Evolutionary conservation across 2,329 filamentous ascomycete species (phyloP).

Genomic region (Trichoderma hamatum): DNA sequence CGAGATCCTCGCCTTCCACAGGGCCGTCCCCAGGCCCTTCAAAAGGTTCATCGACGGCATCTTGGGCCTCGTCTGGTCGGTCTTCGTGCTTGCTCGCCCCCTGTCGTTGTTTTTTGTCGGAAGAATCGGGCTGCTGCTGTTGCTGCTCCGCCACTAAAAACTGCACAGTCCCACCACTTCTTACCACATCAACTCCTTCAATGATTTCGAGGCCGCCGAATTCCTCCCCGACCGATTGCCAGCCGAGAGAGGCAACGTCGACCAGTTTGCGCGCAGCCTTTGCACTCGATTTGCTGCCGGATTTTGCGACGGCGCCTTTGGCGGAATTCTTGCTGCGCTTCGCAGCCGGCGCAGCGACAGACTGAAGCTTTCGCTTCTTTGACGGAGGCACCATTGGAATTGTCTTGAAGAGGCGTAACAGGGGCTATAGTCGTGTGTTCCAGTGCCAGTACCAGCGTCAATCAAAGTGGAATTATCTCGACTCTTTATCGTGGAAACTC

Average conservation of each 20-base stretch:
- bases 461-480: neutral
- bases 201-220: constrained; percentile 93
- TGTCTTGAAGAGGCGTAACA: neutral
- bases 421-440: neutral
- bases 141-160: constrained; percentile 51
- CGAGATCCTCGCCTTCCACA: constrained; percentile 40
- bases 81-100: neutral
- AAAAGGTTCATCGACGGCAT: constrained; percentile 59
- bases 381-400: constrained; percentile 39
- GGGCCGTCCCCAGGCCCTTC: constrained; percentile 63
- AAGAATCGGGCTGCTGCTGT: constrained; percentile 28
- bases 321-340: constrained; percentile 43
- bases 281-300: constrained; percentile 28
- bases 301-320: constrained; percentile 27
- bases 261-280: constrained; percentile 40
- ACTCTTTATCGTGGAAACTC: constrained; percentile 15
- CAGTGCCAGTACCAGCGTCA: neutral
- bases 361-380: constrained; percentile 46
- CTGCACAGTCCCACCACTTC: constrained; percentile 60
- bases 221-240: constrained; percentile 84
- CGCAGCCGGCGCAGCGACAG: constrained; percentile 37
- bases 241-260: constrained; percentile 54
- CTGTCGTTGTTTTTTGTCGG: constrained; percentile 29
- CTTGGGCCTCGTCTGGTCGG: constrained; percentile 10
- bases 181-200: constrained; percentile 84